Evolutionary conservation across 176 grass and related monocot genomes (phyloP), one percentile per base, ranked within the genome.

Genomic region (Eleusine indica): DNA sequence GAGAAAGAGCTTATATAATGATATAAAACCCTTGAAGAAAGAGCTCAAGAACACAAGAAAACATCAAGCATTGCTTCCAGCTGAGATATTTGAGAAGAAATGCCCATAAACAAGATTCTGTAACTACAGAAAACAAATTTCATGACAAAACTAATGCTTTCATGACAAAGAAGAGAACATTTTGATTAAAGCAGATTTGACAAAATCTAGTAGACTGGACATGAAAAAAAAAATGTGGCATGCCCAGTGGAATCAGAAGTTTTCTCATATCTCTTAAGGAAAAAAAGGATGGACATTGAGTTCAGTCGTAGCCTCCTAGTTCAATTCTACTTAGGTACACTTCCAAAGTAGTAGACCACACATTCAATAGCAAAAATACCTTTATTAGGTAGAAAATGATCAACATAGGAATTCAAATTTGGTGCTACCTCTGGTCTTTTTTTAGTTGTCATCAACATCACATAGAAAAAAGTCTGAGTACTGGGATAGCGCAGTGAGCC

Each of bases 61-160:
- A 69, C 52, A 78, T 37, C 61, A 68, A 46, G 17, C 52, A 79
- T 61, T 32, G 21, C 6, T 76, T 62, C 29, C 61, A 64, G 7
- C 58, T 62, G 8, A 11, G 58, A 62, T 62, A 25, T 62, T 30
- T 14, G 61, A 64, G 22, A 64, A 62, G 7, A 62, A 56, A 73
- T 18, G 28, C 40, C 64, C 8, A 16, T 76, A 80, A 72, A 2
- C 28, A 14, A 82, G 77, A 15, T 21, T 38, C 38, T 21, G 16
- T 41, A 25, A 65, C 74, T 54, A 8, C 48, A 39, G 15, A 67
- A 75, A 82, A 70, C 14, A 77, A 84, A 84, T 68, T 2, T 49
- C 42, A 80, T 11, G 39, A 1, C 65, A 67, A 16, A 73, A 17
- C 7, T 72, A 35, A 44, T 73, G 57, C 74, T 86, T 21, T 68